Percentiles rank a stretch among this genome's conserved stretches.
Evolutionary conservation across 2,329 filamentous ascomycete genomes (phyloP).

Genomic region (Aureobasidium pullulans): DNA sequence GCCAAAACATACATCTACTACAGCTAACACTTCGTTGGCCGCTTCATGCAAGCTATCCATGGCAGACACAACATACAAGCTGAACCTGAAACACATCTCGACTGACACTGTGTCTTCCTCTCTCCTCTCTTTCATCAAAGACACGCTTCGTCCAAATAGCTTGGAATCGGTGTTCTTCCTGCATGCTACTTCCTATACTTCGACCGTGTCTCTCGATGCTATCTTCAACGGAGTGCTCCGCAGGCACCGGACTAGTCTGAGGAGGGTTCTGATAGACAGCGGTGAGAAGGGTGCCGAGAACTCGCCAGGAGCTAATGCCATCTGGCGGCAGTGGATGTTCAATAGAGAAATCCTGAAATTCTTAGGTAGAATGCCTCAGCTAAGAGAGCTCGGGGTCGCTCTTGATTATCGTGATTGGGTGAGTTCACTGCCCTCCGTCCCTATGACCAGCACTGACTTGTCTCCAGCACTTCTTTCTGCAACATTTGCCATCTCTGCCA

Average conservation of each 20-base stretch:
- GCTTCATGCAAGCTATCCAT: not conserved
- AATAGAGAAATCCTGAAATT: constrained; percentile 62
- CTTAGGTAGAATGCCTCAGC: constrained; percentile 63
- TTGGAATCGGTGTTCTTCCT: constrained; percentile 75
- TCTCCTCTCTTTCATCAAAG: constrained; percentile 66
- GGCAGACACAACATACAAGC: constrained; percentile 25
- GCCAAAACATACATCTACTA: not conserved
- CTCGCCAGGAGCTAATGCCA: constrained; percentile 29
- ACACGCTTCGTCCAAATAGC: constrained; percentile 69
- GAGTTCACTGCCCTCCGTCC: constrained; percentile 28
- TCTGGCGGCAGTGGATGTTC: constrained; percentile 65
- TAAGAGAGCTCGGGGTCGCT: constrained; percentile 64
- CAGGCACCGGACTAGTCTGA: constrained; percentile 63
- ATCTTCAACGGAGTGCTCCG: constrained; percentile 65
- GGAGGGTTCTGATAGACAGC: constrained; percentile 68
- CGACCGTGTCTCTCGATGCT: constrained; percentile 57
- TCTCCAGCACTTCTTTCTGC: constrained; percentile 66
- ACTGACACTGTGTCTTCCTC: constrained; percentile 64
- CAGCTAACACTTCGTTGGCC: not conserved
- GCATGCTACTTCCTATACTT: constrained; percentile 40
- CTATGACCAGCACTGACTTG: not conserved
- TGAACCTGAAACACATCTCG: constrained; percentile 66
- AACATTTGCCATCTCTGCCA: constrained; percentile 62
- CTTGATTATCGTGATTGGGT: constrained; percentile 76
- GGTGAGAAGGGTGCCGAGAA: constrained; percentile 46